Base-by-base conservation (phyloP, 768 basidiomycete genomes). In the Gloeophyllum trabeum region DNA sequence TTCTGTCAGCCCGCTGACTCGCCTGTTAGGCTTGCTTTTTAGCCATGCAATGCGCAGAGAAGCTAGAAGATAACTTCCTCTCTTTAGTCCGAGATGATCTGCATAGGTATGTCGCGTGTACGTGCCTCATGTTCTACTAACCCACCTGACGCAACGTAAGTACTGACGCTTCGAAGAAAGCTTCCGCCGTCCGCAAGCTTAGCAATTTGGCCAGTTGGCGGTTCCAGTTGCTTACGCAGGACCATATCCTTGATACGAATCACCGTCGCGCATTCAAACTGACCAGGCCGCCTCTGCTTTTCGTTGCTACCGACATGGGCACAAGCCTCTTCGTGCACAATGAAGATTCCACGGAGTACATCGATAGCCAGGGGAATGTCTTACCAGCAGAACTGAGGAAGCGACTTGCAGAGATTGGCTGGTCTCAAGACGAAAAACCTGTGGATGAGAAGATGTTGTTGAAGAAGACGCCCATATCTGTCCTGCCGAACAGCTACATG, bases 251-350 rank as follows among this genome's bases (percentile, higher is more conserved):
- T 3, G 82, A 86, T 53, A 71, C 76, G 32, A 60, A 61, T 0
- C 76, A 75, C 49, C 71, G 81, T 19, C 56, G 70, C 4, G 77
- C 82, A 0, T 87, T 89, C 62, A 82, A 76, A 50, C 55, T 78
- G 14, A 70, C 77, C n/a, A 69, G 80, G n/a, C 72, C 68, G 6
- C 79, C 79, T 1, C 66, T 87, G n/a, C 63, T 79, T 1, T 89
- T 86, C 50, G 71, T 85, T 10, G 72, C 82, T 0, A 82, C 81
- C 0, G 83, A 87, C 48, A 77, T 86, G 35, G 85, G 85, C 1
- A 75, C 79, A 1, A 72, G 62, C 44, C 56, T 64, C 6, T 84
- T 75, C 49, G 63, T 80, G 2, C 66, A 64, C 21, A 68, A 71
- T 22, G 75, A 80, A 42, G 73, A 72, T 43, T 50, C 61, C 0